Evolutionary conservation across 345 rosid species (phyloP).

Genomic region (Draba incana): DNA sequence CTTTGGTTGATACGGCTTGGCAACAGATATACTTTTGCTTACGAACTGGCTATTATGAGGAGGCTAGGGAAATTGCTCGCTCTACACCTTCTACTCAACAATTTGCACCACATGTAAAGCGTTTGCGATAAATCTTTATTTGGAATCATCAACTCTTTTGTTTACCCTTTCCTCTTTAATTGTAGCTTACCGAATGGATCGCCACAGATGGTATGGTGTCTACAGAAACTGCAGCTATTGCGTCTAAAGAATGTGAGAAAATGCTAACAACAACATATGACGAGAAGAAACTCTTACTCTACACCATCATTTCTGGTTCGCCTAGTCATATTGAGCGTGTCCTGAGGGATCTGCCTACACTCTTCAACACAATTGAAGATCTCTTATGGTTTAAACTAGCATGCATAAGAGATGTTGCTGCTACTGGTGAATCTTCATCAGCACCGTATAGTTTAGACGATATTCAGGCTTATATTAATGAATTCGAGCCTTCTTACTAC

Average conservation of each 20-base stretch:
- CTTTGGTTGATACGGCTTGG: slow-evolving; percentile 91
- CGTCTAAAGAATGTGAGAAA: slow-evolving; percentile 97
- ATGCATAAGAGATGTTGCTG: slow-evolving; percentile 62
- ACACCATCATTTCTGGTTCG: slow-evolving; percentile 87
- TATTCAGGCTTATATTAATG: slow-evolving; percentile 89
- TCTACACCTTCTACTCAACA: slow-evolving; percentile 87
- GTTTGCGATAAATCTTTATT: slow-evolving; percentile 32
- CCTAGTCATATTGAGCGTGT: slow-evolving; percentile 87
- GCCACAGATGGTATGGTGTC: slow-evolving; percentile 82
- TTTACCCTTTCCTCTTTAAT: slow-evolving; percentile 37
- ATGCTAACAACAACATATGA: slow-evolving; percentile 87
- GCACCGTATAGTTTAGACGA: slow-evolving; percentile 84
- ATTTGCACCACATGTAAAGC: slow-evolving; percentile 78
- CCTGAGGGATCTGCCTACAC: slow-evolving; percentile 78
- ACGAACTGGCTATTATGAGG: slow-evolving; percentile 93
- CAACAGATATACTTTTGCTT: slow-evolving; percentile 99
- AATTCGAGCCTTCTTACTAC: slow-evolving; percentile 90
- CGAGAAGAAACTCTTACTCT: slow-evolving; percentile 87
- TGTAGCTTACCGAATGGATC: slow-evolving; percentile 94
- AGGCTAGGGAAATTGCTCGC: slow-evolving; percentile 78
- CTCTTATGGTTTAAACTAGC: slow-evolving; percentile 92
- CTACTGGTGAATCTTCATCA: slow-evolving; percentile 61
- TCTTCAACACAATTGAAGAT: slow-evolving; percentile 92
- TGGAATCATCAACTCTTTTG: slow-evolving; percentile 27
- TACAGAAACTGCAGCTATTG: slow-evolving; percentile 71